A percentile compares a stretch with the other conserved stretches of the same genome.
phyloP scores from a whole-genome alignment of 2,329 filamentous ascomycete species.

The Aspergillus ochraceoroseus region DNA sequence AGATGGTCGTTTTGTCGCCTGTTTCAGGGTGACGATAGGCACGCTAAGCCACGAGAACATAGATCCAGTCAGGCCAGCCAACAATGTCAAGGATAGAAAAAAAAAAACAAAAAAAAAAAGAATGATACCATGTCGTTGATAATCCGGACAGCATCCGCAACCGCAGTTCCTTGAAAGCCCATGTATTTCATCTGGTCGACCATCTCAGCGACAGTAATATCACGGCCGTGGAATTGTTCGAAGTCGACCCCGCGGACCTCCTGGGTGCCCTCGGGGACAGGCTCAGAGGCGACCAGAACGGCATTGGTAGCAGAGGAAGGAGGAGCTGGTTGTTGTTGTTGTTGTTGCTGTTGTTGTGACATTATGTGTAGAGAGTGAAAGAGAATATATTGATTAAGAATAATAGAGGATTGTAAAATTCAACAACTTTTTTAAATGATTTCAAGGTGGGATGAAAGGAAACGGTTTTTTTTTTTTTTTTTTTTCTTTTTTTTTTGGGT shows the following conservation, averaged over 20 bases:
- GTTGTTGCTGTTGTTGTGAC: slow-evolving; percentile 13
- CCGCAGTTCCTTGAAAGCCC: slow-evolving; percentile 76
- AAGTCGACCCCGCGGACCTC: slow-evolving; percentile 91
- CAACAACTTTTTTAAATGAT: too few relatives aligned
- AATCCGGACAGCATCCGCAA: slow-evolving; percentile 82
- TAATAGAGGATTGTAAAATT: too few relatives aligned
- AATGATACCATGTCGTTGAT: slow-evolving; percentile 83
- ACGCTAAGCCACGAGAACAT: too few relatives aligned
- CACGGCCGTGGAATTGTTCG: slow-evolving; percentile 63
- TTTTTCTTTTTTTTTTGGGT: too few relatives aligned
- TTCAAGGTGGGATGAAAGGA: too few relatives aligned
- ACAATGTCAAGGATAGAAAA: neutral
- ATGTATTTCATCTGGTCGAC: slow-evolving; percentile 76
- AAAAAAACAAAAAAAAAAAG: neutral
- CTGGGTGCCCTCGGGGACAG: slow-evolving; percentile 63
- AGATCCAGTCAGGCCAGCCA: slow-evolving; percentile 14
- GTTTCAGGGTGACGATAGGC: slow-evolving; percentile 77
- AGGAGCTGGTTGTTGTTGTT: slow-evolving; percentile 30
- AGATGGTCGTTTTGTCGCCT: slow-evolving; percentile 78
- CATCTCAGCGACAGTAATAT: slow-evolving; percentile 81
- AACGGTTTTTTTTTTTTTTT: slow-evolving; percentile 16
- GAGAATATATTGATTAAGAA: too few relatives aligned
- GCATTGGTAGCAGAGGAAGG: slow-evolving; percentile 66
- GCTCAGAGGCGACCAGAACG: slow-evolving; percentile 76
- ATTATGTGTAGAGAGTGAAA: too few relatives aligned